Evolutionary conservation across 805 yeast species (phyloP).

Genomic region (Candida maris): DNA sequence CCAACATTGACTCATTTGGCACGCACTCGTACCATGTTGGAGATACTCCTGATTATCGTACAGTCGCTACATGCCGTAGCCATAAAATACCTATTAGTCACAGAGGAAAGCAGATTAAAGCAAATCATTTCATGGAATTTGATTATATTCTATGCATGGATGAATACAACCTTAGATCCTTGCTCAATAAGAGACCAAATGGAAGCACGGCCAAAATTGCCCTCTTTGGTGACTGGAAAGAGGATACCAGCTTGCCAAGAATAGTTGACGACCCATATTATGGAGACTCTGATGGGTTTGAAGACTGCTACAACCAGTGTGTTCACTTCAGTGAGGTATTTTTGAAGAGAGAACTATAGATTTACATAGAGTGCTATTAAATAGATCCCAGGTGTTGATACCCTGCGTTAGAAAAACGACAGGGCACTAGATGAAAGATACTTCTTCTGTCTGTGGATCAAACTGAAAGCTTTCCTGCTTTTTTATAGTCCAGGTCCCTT

Average conservation of each 20-base stretch:
- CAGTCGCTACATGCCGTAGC: slow-evolving; percentile 60
- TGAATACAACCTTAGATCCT: slow-evolving; percentile 50
- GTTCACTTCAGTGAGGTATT: slow-evolving; percentile 72
- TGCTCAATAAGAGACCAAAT: slow-evolving; percentile 51
- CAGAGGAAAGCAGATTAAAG: slow-evolving; percentile 62
- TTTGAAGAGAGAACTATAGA: slow-evolving; percentile 43
- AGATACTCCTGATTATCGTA: slow-evolving; percentile 74
- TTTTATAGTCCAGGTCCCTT: slow-evolving; percentile 44
- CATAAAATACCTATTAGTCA: slow-evolving; percentile 77
- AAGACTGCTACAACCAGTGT: slow-evolving; percentile 71
- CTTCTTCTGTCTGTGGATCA: slow-evolving; percentile 31
- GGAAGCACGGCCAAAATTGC: slow-evolving; percentile 46
- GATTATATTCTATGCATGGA: slow-evolving; percentile 75
- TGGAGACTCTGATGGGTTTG: slow-evolving; percentile 83
- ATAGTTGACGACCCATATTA: slow-evolving; percentile 91
- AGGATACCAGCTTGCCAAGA: slow-evolving; percentile 43
- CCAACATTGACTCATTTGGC: slow-evolving; percentile 78
- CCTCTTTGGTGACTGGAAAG: slow-evolving; percentile 81
- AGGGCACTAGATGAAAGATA: slow-evolving; percentile 11
- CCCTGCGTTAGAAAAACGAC: slow-evolving; percentile 1
- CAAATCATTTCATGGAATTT: slow-evolving; percentile 50
- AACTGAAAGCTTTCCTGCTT: slow-evolving; percentile 39
- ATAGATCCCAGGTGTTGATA: no score
- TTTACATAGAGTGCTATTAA: no score
- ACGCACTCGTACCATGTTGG: slow-evolving; percentile 85